Conservation (phyloP, 225 moss, liverwort and hornwort genomes). For the Straminergon stramineum region DNA sequence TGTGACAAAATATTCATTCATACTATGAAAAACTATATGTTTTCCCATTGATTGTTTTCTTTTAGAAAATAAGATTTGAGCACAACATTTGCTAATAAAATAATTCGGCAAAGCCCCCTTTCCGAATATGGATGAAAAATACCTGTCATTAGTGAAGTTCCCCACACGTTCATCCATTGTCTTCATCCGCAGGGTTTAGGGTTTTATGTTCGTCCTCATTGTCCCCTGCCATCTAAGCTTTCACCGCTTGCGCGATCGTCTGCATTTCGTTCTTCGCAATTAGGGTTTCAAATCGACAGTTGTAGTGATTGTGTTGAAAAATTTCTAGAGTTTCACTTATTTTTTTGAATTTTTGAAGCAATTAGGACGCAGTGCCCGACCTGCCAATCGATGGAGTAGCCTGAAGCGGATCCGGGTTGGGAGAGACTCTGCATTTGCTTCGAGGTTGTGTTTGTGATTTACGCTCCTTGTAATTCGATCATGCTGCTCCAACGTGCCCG, state of each 20-base stretch:
- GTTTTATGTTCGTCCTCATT: neutral
- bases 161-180: neutral
- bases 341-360: neutral
- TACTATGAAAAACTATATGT: neutral
- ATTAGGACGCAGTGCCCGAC: neutral
- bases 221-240: no score
- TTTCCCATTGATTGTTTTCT: neutral
- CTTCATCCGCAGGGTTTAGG: neutral
- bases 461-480: neutral
- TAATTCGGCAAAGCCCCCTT: neutral
- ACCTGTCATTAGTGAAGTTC: neutral
- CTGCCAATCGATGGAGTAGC: neutral
- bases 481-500: constrained; percentile 39
- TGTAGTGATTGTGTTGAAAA: neutral
- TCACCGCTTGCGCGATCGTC: neutral
- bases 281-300: neutral
- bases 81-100: neutral
- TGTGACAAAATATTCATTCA: neutral
- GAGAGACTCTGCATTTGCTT: neutral
- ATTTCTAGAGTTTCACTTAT: no score
- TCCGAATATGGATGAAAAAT: neutral
- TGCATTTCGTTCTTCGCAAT: neutral
- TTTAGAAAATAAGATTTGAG: neutral
- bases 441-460: neutral
- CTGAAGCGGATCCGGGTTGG: neutral